phyloP scores from a whole-genome alignment of 352 stramenopile species.

The Phytophthora tentaculata region DNA sequence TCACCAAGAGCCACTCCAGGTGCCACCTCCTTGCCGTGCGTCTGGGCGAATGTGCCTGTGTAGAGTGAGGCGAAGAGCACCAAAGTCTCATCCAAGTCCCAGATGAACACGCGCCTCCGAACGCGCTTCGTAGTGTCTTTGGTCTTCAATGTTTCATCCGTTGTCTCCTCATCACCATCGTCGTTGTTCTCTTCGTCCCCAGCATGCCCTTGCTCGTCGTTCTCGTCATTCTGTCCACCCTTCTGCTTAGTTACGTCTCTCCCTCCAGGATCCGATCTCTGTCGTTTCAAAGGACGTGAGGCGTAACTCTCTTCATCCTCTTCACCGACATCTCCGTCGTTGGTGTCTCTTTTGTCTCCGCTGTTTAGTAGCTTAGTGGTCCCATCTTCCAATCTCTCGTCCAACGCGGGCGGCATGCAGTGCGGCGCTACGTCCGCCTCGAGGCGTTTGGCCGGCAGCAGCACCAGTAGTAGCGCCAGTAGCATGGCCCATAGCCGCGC shows the following conservation, averaged over 20 bases:
- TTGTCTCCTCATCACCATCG: conserved; percentile 10
- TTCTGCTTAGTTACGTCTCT: conserved; percentile 1
- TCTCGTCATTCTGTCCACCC: background rate
- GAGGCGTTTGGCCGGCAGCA: conserved; percentile 32
- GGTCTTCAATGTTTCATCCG: background rate
- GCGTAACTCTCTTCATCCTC: conserved; percentile 28
- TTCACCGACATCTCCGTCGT: conserved; percentile 14
- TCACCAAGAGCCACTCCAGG: conserved; percentile 70
- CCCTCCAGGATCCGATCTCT: conserved; percentile 29
- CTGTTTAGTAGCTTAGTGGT: conserved; percentile 15
- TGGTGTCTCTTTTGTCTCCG: conserved; percentile 22
- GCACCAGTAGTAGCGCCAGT: conserved; percentile 19
- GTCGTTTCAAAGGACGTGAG: conserved; percentile 45
- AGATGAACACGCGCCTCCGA: conserved; percentile 72
- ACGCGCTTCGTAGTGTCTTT: conserved; percentile 1
- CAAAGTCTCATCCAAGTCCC: conserved; percentile 86
- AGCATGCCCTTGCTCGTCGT: conserved; percentile 5
- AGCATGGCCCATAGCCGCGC: conserved; percentile 22
- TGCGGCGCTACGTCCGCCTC: conserved; percentile 15
- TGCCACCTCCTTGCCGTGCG: conserved; percentile 63
- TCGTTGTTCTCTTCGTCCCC: conserved; percentile 13
- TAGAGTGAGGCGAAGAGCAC: conserved; percentile 85
- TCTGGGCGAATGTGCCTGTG: conserved; percentile 70
- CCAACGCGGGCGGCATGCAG: background rate
- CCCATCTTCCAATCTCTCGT: conserved; percentile 13